phyloP scores from a whole-genome alignment of 2,329 filamentous ascomycete genomes.

The Reticulascus tulasneorum region DNA sequence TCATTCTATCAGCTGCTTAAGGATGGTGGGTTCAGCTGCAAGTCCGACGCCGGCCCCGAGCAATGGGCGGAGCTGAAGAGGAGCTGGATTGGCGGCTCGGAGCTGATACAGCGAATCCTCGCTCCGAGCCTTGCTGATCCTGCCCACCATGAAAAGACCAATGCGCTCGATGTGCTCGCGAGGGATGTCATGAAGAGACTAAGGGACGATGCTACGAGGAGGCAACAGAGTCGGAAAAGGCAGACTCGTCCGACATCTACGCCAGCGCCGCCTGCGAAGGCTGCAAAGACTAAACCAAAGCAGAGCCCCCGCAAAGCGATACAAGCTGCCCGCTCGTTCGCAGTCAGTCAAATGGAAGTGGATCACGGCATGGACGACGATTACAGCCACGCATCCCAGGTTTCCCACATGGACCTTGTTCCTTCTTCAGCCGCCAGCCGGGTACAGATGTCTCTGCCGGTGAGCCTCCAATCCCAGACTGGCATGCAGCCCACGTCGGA shows the following conservation, averaged over 20 bases:
- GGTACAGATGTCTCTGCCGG: slow-evolving; percentile 9
- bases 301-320: no score
- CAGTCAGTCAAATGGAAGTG: slow-evolving; percentile 15
- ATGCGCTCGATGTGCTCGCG: slow-evolving; percentile 67
- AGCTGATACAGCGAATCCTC: slow-evolving; percentile 52
- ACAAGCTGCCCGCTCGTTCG: no score
- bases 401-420: slow-evolving; percentile 9
- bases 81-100: slow-evolving; percentile 59
- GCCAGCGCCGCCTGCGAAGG: not conserved
- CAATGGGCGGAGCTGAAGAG: slow-evolving; percentile 69
- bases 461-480: slow-evolving; percentile 10
- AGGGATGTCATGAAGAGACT: slow-evolving; percentile 75
- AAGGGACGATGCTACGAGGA: slow-evolving; percentile 61
- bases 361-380: slow-evolving; percentile 16
- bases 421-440: slow-evolving; percentile 6
- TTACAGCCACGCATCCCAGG: slow-evolving; percentile 8
- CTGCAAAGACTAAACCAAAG: not conserved
- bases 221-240: slow-evolving; percentile 33
- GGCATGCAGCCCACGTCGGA: not conserved
- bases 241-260: no score
- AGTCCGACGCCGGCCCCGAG: slow-evolving; percentile 66
- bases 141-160: slow-evolving; percentile 51
- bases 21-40: slow-evolving; percentile 65
- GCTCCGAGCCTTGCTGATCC: slow-evolving; percentile 47
- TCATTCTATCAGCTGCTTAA: slow-evolving; percentile 64